Conservation (phyloP, 2,329 filamentous ascomycete genomes). For the Seiridium unicorne region DNA sequence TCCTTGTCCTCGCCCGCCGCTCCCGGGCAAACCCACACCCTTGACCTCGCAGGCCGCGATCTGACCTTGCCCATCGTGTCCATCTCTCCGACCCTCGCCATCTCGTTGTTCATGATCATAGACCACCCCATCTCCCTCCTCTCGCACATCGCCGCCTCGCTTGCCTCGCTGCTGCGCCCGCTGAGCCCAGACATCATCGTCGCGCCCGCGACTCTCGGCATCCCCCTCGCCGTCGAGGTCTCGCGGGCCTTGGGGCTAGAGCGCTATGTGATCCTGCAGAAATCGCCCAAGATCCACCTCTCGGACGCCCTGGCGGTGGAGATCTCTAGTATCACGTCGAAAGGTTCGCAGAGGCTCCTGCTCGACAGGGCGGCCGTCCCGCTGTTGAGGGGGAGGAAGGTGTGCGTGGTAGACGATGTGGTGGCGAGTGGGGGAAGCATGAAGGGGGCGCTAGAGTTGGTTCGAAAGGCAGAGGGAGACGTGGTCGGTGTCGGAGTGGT, state of each 20-base stretch:
- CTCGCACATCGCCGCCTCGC: neutral
- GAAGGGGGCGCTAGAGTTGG: conserved; percentile 2
- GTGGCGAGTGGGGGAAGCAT: conserved; percentile 3
- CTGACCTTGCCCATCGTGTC: neutral
- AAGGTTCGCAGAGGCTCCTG: neutral
- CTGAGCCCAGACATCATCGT: conserved; percentile 6
- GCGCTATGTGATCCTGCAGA: conserved; percentile 8
- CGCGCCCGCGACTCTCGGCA: conserved; percentile 6
- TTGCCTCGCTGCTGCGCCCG: neutral
- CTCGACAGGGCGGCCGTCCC: conserved; percentile 4
- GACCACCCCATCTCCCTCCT: neutral
- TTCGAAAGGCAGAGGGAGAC: neutral
- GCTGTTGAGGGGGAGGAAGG: neutral
- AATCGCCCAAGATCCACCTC: conserved; percentile 6
- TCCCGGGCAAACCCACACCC: conserved; percentile 29
- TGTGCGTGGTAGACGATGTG: conserved; percentile 6
- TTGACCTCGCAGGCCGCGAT: conserved; percentile 28
- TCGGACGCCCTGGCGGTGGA: neutral
- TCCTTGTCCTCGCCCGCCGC: no score
- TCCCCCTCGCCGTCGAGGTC: conserved; percentile 7
- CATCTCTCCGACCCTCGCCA: neutral
- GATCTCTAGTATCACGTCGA: neutral
- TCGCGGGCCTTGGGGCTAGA: neutral
- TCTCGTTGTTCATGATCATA: conserved; percentile 7
- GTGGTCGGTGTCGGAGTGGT: conserved; percentile 4